Evolutionary conservation across 805 yeast genomes (phyloP).

Genomic region (Saturnispora diversa): DNA sequence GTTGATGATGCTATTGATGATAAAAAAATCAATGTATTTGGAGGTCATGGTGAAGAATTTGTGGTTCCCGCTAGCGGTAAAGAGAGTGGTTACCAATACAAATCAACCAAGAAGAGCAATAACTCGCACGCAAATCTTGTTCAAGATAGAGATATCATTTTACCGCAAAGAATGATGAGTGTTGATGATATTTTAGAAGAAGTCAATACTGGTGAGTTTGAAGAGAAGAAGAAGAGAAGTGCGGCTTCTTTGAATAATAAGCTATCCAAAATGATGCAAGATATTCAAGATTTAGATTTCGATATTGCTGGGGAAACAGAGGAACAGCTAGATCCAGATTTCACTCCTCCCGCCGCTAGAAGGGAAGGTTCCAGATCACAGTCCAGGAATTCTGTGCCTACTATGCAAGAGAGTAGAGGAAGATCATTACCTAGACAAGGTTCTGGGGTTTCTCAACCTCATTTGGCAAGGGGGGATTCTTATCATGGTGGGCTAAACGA

Average conservation of each 20-base stretch:
- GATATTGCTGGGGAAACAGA: slow-evolving; percentile 29
- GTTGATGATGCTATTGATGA: slow-evolving; percentile 6
- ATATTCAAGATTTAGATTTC: slow-evolving; percentile 10
- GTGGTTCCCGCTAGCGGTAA: slow-evolving; percentile 31
- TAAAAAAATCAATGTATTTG: slow-evolving; percentile 20
- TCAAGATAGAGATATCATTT: slow-evolving; percentile 17
- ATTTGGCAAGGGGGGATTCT: slow-evolving; percentile 71
- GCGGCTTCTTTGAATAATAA: slow-evolving; percentile 5
- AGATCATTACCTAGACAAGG: slow-evolving; percentile 21
- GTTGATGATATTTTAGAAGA: slow-evolving; percentile 28
- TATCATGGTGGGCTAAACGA: slow-evolving; percentile 51
- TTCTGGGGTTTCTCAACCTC: slow-evolving; percentile 39
- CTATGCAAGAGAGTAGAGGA: slow-evolving; percentile 20
- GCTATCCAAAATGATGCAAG: slow-evolving; percentile 7
- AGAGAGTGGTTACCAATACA: slow-evolving; percentile 11
- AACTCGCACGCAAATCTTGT: slow-evolving; percentile 1
- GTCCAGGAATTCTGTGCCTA: slow-evolving; percentile 12
- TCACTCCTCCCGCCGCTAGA: slow-evolving; percentile 39
- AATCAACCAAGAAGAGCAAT: slow-evolving; percentile 6
- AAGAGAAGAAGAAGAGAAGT: slow-evolving; percentile 1
- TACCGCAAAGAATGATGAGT: slow-evolving; percentile 22
- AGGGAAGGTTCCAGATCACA: slow-evolving; percentile 34
- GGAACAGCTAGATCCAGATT: slow-evolving; percentile 32
- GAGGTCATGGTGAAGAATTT: slow-evolving; percentile 28
- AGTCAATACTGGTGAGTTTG: slow-evolving; percentile 27